phyloP scores from a whole-genome alignment of 176 grass and related monocot genomes.

The Canna indica region DNA sequence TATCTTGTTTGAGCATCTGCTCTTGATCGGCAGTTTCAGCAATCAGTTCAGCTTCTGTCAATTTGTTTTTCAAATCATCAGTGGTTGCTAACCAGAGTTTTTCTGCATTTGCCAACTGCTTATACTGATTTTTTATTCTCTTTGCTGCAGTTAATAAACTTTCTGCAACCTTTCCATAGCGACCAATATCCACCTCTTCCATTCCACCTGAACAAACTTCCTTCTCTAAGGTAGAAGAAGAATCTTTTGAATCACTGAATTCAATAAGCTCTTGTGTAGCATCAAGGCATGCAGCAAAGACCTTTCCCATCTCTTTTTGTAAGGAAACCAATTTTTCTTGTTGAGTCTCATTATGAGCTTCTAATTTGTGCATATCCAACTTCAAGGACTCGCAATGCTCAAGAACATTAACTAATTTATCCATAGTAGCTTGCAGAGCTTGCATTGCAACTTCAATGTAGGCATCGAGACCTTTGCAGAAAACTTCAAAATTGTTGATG shows the following conservation, averaged over 20 bases:
- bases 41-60: conserved; percentile 54
- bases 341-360: conserved; percentile 39
- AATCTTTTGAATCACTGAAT: conserved; percentile 30
- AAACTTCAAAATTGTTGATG: conserved; percentile 38
- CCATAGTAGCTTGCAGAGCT: conserved; percentile 46
- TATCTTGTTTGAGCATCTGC: conserved; percentile 39
- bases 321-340: conserved; percentile 52
- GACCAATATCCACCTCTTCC: conserved; percentile 31
- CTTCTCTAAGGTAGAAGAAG: conserved; percentile 34
- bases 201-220: conserved; percentile 27
- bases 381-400: conserved; percentile 47
- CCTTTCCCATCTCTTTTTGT: conserved; percentile 32
- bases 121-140: conserved; percentile 31
- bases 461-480: conserved; percentile 50
- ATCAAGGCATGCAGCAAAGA: conserved; percentile 57
- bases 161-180: conserved; percentile 37
- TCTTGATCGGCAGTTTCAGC: conserved; percentile 54
- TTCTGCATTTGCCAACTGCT: conserved; percentile 32
- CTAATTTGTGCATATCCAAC: conserved; percentile 51
- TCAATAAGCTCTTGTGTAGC: conserved; percentile 40
- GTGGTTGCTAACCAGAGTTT: conserved; percentile 23
- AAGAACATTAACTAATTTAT: conserved; percentile 49
- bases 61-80: conserved; percentile 40
- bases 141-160: conserved; percentile 33
- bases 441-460: conserved; percentile 39